Base-by-base conservation (phyloP, 208 protist species). In the Leishmania braziliensis region DNA sequence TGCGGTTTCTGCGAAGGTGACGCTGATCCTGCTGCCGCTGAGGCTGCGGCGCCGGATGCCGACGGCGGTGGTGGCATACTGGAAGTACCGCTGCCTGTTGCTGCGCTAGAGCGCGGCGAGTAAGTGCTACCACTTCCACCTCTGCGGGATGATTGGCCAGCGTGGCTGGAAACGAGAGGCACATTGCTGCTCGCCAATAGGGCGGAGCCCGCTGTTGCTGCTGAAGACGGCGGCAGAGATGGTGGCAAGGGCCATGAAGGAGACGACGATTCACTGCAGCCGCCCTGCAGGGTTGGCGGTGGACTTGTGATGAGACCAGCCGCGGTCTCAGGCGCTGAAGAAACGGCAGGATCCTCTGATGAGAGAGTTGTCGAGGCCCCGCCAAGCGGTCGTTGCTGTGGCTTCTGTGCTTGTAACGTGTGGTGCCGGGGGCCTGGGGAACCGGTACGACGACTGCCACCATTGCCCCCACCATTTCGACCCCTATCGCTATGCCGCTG, bases 401-500 rank as follows among this genome's bases (percentile, higher is more conserved):
- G 36, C 33, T 65, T 36, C 54, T 77, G 73, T 9, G 71, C 50
- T 50, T 77, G 50, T 65, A 36, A 29, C 50, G 36, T 29, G 33
- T 46, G 54, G 39, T 33, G 54, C 39, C 53, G 50, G 8, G 53
- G 36, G 29, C 72, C 72, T 14, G 72, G 53, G 48, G 51, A 63
- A 46, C 72, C 29, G 39, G 33, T 48, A n/a, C 56, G 23, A 36
- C 54, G 14, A 51, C 33, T 62, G 23, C 72, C 72, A 77, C 72
- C 50, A n/a, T n/a, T 29, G 70, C 62, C 62, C 29, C 62, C 60
- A 18, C 71, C 71, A 33, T 60, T 68, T 29, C 62, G 75, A 20
- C 75, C 75, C 46, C 76, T 71, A 43, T 46, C 76, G 58, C 62
- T 79, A 68, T 63, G 62, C 10, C 60, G 76, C 14, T 39, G 76